Evolutionary conservation across 768 basidiomycete genomes (phyloP).

Genomic region (Tricholoma saponaceum): DNA sequence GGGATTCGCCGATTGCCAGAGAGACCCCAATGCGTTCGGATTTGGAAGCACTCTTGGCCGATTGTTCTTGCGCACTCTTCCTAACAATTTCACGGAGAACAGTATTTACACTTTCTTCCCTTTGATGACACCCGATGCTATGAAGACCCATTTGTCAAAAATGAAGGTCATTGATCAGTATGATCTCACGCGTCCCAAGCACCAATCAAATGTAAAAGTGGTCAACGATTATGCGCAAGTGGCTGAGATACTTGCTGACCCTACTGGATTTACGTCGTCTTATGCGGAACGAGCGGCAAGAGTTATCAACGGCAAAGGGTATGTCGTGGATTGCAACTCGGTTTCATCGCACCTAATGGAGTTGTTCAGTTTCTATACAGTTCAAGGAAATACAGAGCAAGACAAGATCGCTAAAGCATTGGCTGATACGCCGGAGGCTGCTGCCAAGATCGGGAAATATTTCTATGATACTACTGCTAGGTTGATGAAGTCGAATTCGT

Average conservation of each 20-base stretch:
- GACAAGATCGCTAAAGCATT: conserved; percentile 45
- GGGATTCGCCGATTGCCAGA: conserved; percentile 82
- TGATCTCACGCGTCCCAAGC: conserved; percentile 46
- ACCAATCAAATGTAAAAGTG: conserved; percentile 18
- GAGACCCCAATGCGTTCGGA: conserved; percentile 65
- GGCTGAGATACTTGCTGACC: conserved; percentile 45
- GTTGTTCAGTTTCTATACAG: conserved; percentile 59
- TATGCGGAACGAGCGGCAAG: conserved; percentile 48
- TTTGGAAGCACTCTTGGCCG: conserved; percentile 76
- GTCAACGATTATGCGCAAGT: conserved; percentile 49
- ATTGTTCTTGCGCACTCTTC: conserved; percentile 70
- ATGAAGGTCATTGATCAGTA: conserved; percentile 54
- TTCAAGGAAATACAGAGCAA: conserved; percentile 47
- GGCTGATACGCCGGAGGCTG: conserved; percentile 39
- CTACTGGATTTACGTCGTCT: conserved; percentile 39
- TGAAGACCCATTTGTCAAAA: conserved; percentile 56
- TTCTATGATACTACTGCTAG: conserved; percentile 65
- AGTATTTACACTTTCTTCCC: conserved; percentile 86
- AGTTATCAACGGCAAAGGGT: conserved; percentile 63
- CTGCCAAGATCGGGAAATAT: conserved; percentile 50
- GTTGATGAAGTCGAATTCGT: conserved; percentile 52
- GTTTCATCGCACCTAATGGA: conserved; percentile 4
- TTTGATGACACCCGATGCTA: conserved; percentile 73
- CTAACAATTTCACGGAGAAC: conserved; percentile 62
- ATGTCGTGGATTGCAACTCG: conserved; percentile 7